Conservation (phyloP, 2,329 filamentous ascomycete genomes). For the Cladosporium austrohemisphaericum region DNA sequence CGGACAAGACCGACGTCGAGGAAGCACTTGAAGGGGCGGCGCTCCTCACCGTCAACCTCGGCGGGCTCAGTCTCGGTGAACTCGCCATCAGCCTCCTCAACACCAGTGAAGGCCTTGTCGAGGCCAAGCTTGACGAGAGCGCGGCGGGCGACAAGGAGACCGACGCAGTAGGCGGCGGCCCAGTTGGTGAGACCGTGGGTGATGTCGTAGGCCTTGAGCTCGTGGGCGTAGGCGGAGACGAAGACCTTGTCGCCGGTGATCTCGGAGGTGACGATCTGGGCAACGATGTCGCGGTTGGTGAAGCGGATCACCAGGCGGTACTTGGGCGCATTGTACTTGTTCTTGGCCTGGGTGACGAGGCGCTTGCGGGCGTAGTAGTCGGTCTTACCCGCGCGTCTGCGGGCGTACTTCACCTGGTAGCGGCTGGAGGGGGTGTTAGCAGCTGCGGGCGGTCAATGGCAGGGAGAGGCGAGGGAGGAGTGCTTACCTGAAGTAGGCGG, state of each 20-base stretch:
- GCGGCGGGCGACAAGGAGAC: constrained; percentile 94
- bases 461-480: constrained; percentile 2
- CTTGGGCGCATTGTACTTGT: constrained; percentile 99
- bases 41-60: constrained; percentile 79
- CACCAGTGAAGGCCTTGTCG: constrained; percentile 87
- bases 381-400: constrained; percentile 93
- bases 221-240: constrained; percentile 86
- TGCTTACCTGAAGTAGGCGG: constrained; percentile 95
- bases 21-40: constrained; percentile 99
- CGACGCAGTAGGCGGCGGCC: constrained; percentile 94
- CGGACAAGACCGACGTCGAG: constrained; percentile 96
- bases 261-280: constrained; percentile 95
- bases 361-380: constrained; percentile 99
- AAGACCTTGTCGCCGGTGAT: constrained; percentile 98
- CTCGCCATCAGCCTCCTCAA: constrained; percentile 96
- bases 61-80: constrained; percentile 91
- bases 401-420: constrained; percentile 99
- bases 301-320: constrained; percentile 95
- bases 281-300: constrained; percentile 89
- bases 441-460: constrained; percentile 2
- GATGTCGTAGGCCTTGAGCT: constrained; percentile 96
- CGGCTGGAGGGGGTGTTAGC: constrained; percentile 56
- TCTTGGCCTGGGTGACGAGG: constrained; percentile 99
- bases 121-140: constrained; percentile 95
- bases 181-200: constrained; percentile 99